Evolutionary conservation across 345 rosid genomes (phyloP), one percentile per base, ranked within the genome.

Genomic region (Boechera divaricarpa): DNA sequence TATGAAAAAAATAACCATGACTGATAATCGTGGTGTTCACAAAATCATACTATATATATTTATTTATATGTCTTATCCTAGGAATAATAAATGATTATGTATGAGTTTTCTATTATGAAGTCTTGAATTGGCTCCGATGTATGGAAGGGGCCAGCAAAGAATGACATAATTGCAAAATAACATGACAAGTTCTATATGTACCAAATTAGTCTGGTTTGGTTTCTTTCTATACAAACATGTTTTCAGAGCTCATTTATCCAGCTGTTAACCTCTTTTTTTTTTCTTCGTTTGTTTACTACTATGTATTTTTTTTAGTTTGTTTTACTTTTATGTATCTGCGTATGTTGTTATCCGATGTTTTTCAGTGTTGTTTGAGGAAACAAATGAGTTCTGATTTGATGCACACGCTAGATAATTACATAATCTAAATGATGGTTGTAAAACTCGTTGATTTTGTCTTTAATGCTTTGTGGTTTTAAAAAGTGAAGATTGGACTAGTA

Each of bases 111-210:
- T 75, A 60, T 51, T 8, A 47, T 47, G 78, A 56, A 66, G 67
- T 66, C 41, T 76, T 51, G 21, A 52, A 60, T 69, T 41, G 47
- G 61, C 54, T 75, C 68, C 73, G 58, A 54, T 68, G 41, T n/a
- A 41, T 51, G 62, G n/a, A 59, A 60, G 55, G 68, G 75, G 7
- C 75, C 75, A 77, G 70, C 80, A 69, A 62, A 62, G 38, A 60
- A 77, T 44, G 41, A 62, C 64, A 77, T 77, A 77, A 70, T 70
- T 63, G 71, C 76, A 70, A 64, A 70, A 63, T 63, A 70, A 70
- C 77, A 45, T 77, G 80, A 47, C 76, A 63, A 63, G 72, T 77
- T 77, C 66, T 56, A 32, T 47, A 47, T 62, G 59, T 54, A 69
- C 55, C 70, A 63, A 70, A 70, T 39, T 42, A 70, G 71, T 63